A percentile compares a stretch with the other conserved stretches of the same genome.
phyloP scores from a whole-genome alignment of 352 stramenopile species.

The Phytophthora quininea region DNA sequence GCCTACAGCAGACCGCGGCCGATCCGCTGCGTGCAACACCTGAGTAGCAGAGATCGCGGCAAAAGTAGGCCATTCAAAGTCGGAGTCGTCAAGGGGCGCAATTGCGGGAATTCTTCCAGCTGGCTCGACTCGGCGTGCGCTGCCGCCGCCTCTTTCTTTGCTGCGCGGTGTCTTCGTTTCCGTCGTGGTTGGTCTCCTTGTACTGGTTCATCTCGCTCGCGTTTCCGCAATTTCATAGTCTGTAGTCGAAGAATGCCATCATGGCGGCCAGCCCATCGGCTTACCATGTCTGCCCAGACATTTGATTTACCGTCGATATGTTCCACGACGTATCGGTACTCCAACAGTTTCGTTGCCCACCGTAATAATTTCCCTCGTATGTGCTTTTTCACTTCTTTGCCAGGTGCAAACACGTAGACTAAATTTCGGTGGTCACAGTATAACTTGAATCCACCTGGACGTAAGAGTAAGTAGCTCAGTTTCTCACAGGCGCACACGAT shows the following conservation, averaged over 20 bases:
- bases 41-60: neutral
- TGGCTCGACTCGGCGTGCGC: neutral
- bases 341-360: neutral
- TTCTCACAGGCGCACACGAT: conserved; percentile 1
- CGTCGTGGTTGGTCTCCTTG: neutral
- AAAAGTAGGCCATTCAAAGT: conserved; percentile 11
- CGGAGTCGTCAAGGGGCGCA: neutral
- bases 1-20: neutral
- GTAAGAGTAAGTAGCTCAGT: neutral
- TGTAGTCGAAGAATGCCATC: neutral
- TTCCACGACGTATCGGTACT: conserved; percentile 2
- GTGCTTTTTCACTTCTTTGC: neutral
- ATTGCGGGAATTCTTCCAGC: neutral
- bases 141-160: neutral
- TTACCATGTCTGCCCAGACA: conserved; percentile 9
- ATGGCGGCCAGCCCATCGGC: neutral
- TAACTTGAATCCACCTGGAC: neutral
- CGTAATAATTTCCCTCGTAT: neutral
- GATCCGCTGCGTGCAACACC: neutral
- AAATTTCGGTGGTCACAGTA: neutral
- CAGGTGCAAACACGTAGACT: neutral
- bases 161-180: neutral
- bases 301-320: neutral
- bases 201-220: neutral
- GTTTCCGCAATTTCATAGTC: neutral